phyloP scores from a whole-genome alignment of 1,139 yeast genomes.

The Lodderomyces parapsilosis region DNA sequence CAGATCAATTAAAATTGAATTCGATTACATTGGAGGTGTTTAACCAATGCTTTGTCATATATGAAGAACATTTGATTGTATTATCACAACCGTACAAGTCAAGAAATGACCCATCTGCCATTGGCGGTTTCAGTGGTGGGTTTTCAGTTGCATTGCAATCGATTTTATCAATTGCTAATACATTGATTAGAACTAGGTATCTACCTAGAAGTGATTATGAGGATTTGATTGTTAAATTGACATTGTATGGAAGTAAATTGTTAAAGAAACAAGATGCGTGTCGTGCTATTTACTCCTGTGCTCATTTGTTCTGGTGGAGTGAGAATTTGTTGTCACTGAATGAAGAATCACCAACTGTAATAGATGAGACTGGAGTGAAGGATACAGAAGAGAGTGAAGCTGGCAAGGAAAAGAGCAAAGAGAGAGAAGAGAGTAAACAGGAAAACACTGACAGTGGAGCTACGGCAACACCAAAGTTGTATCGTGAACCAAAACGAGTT shows the following conservation, averaged over 20 bases:
- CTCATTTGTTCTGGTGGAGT: constrained; percentile 94
- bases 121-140: constrained; percentile 24
- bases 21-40: constrained; percentile 80
- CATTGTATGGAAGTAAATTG: constrained; percentile 83
- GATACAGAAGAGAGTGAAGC: constrained; percentile 8
- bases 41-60: constrained; percentile 82
- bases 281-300: constrained; percentile 81
- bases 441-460: constrained; percentile 11
- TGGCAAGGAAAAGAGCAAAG: constrained; percentile 31
- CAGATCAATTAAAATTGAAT: constrained; percentile 66
- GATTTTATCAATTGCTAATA: constrained; percentile 54
- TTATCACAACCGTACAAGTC: constrained; percentile 17
- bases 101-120: constrained; percentile 37
- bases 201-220: constrained; percentile 69
- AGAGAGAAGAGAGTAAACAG: constrained; percentile 21
- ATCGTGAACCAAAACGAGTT: constrained; percentile 43
- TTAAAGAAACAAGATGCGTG: constrained; percentile 94
- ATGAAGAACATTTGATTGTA: constrained; percentile 66
- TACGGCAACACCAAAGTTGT: constrained; percentile 15
- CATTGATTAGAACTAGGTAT: constrained; percentile 58
- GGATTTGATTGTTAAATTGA: constrained; percentile 76
- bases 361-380: constrained; percentile 8
- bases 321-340: constrained; percentile 36
- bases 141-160: constrained; percentile 42
- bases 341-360: constrained; percentile 26